A percentile compares a stretch with the other conserved stretches of the same genome.
Evolutionary conservation across 2,329 filamentous ascomycete species (phyloP).

Genomic region (Pseudogymnoascus sp.): DNA sequence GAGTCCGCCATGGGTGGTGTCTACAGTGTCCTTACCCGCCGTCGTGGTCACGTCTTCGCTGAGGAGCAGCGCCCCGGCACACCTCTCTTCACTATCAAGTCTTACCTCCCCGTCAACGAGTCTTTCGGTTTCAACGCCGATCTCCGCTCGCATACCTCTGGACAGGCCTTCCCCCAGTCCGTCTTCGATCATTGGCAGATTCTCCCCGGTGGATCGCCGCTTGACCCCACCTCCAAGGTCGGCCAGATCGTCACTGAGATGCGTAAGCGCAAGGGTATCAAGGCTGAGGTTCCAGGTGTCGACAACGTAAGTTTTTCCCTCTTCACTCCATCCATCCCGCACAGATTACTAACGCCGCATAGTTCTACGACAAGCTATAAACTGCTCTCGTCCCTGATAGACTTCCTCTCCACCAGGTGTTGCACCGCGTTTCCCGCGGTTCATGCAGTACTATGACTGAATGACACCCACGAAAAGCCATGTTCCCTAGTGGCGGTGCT

Average conservation of each 20-base stretch:
- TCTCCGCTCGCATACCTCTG: constrained; percentile 85
- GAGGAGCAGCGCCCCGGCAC: constrained; percentile 98
- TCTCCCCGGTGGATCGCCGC: constrained; percentile 85
- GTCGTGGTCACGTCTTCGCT: constrained; percentile 97
- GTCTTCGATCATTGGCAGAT: constrained; percentile 99
- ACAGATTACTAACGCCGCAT: constrained; percentile 37
- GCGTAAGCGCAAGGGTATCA: constrained; percentile 99
- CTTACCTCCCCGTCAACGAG: constrained; percentile 92
- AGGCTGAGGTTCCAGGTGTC: constrained; percentile 86
- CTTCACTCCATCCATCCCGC: constrained; percentile 1
- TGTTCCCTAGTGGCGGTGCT: constrained; percentile 2
- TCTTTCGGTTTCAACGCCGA: constrained; percentile 99
- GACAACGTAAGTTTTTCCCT: constrained; percentile 72
- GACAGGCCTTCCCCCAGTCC: constrained; percentile 97
- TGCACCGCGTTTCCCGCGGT: constrained; percentile 14
- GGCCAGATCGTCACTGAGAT: constrained; percentile 79
- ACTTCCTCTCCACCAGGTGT: constrained; percentile 24
- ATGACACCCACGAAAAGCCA: constrained; percentile 12
- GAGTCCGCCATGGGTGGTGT: constrained; percentile 99
- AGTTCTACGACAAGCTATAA: constrained; percentile 99
- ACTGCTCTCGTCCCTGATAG: constrained; percentile 28
- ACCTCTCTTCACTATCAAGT: constrained; percentile 99
- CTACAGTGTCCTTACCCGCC: constrained; percentile 95
- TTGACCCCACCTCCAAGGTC: constrained; percentile 76
- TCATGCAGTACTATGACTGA: constrained; percentile 13